phyloP scores from a whole-genome alignment of 2,329 filamentous ascomycete species.

The Gaeumannomyces tritici region DNA sequence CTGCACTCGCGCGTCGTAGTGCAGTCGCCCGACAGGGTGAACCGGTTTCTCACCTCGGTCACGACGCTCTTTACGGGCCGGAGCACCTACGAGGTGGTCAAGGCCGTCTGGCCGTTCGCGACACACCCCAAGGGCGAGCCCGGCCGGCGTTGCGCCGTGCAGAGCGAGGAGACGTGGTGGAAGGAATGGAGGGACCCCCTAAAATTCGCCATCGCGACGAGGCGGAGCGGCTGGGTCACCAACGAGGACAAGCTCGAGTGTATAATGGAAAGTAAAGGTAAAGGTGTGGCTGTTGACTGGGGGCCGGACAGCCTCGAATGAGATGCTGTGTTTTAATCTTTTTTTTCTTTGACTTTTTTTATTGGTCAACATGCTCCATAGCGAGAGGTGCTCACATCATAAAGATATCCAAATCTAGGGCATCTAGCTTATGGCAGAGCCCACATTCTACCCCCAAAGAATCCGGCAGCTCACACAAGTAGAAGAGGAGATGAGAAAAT shows the following conservation, averaged over 20 bases:
- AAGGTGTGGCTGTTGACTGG: constrained; percentile 31
- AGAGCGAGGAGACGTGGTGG: constrained; percentile 49
- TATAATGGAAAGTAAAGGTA: constrained; percentile 38
- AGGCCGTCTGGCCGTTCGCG: constrained; percentile 49
- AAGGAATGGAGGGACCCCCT: constrained; percentile 38
- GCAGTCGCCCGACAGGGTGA: constrained; percentile 41
- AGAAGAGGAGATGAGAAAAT: too few relatives aligned
- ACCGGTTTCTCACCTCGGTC: constrained; percentile 43
- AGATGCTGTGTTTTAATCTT: background rate
- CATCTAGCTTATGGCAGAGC: too few relatives aligned
- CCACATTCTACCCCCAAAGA: too few relatives aligned
- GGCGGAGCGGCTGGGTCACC: constrained; percentile 35
- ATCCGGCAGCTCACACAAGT: too few relatives aligned
- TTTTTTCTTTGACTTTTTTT: too few relatives aligned
- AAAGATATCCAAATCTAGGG: too few relatives aligned
- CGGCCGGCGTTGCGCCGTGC: constrained; percentile 37
- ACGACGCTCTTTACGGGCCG: constrained; percentile 41
- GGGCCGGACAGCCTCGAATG: constrained; percentile 21
- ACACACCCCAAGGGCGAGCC: constrained; percentile 33
- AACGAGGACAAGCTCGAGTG: constrained; percentile 44
- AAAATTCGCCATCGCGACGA: constrained; percentile 24
- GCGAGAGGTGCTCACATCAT: too few relatives aligned
- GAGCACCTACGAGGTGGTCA: constrained; percentile 45
- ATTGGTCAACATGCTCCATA: background rate
- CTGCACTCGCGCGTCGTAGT: constrained; percentile 39